Percentiles rank a stretch among this genome's conserved stretches.
phyloP scores from a whole-genome alignment of 768 basidiomycete genomes.

The Psilocybe subaeruginosa region DNA sequence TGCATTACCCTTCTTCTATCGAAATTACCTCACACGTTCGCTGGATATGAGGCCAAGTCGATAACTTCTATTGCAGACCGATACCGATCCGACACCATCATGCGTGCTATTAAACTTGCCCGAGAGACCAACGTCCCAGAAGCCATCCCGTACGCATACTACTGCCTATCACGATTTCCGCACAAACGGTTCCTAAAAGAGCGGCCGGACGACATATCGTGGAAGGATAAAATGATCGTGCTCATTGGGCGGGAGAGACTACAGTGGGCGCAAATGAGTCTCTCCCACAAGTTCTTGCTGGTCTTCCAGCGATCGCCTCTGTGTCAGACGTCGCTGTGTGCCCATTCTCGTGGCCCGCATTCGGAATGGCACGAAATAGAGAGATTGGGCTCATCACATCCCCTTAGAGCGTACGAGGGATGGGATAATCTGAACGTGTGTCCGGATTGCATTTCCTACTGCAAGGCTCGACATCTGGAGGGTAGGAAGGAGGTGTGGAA shows the following conservation, averaged over 20 bases:
- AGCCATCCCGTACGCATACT: conserved; percentile 51
- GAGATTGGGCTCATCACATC: conserved; percentile 36
- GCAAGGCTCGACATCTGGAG: conserved; percentile 31
- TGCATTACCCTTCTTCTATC: conserved; percentile 51
- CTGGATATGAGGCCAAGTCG: conserved; percentile 34
- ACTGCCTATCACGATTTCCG: conserved; percentile 48
- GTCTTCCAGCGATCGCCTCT: conserved; percentile 35
- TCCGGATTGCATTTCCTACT: conserved; percentile 31
- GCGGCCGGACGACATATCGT: conserved; percentile 36
- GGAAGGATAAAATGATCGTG: conserved; percentile 40
- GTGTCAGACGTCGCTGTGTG: conserved; percentile 35
- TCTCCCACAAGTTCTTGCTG: conserved; percentile 45
- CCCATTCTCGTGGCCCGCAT: conserved; percentile 38
- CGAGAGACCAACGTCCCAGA: conserved; percentile 39
- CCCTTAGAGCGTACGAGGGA: conserved; percentile 34
- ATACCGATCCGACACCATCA: conserved; percentile 42
- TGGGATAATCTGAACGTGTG: conserved; percentile 42
- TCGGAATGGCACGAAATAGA: conserved; percentile 48
- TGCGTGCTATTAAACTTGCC: conserved; percentile 48
- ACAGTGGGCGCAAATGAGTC: conserved; percentile 40
- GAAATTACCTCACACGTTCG: conserved; percentile 42
- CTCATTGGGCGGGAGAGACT: conserved; percentile 45
- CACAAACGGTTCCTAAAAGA: conserved; percentile 40
- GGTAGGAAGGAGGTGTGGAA: conserved; percentile 44
- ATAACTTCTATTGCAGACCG: conserved; percentile 23